Percentiles rank a stretch among this genome's conserved stretches.
phyloP scores from a whole-genome alignment of 2,329 filamentous ascomycete species.

The Hyphodiscus sp. region DNA sequence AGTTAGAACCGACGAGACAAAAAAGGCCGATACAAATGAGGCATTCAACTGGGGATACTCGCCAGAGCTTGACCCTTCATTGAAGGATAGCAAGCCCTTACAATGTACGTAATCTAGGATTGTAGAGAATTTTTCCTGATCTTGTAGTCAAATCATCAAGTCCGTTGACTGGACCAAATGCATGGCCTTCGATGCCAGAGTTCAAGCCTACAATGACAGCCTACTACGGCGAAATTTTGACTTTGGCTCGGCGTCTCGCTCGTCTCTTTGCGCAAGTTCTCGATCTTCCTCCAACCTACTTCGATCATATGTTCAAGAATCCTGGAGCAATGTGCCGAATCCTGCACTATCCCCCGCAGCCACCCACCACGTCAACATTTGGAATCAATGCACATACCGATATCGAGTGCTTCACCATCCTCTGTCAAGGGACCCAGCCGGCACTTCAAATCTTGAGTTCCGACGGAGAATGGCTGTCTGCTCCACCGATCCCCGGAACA shows the following conservation, averaged over 20 bases:
- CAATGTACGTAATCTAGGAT: too few species aligned
- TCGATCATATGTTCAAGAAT: slow-evolving; percentile 43
- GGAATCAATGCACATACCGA: slow-evolving; percentile 39
- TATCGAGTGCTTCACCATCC: slow-evolving; percentile 39
- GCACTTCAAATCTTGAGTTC: slow-evolving; percentile 40
- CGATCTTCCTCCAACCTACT: slow-evolving; percentile 43
- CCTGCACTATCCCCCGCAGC: slow-evolving; percentile 25
- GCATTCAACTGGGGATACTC: slow-evolving; percentile 18
- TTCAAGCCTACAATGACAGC: slow-evolving; percentile 32
- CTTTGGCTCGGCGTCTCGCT: slow-evolving; percentile 39
- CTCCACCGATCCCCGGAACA: slow-evolving; percentile 34
- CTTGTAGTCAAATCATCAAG: background rate
- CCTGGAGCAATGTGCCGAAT: slow-evolving; percentile 36
- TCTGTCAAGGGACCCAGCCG: slow-evolving; percentile 39
- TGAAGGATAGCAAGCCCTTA: slow-evolving; percentile 1
- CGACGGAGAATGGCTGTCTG: slow-evolving; percentile 36
- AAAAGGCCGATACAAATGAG: slow-evolving; percentile 39
- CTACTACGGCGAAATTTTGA: slow-evolving; percentile 21
- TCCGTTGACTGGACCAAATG: slow-evolving; percentile 3
- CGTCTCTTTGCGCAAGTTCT: slow-evolving; percentile 47
- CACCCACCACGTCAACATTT: slow-evolving; percentile 9
- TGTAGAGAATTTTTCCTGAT: slow-evolving; percentile 33
- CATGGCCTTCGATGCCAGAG: slow-evolving; percentile 31
- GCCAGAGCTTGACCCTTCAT: slow-evolving; percentile 32
- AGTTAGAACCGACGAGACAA: slow-evolving; percentile 6